These are phyloP conservation scores for Rhamnella rubrinervis DNA, from an alignment of 331 rosid genomes.

Conservation along the genomic window DNA sequence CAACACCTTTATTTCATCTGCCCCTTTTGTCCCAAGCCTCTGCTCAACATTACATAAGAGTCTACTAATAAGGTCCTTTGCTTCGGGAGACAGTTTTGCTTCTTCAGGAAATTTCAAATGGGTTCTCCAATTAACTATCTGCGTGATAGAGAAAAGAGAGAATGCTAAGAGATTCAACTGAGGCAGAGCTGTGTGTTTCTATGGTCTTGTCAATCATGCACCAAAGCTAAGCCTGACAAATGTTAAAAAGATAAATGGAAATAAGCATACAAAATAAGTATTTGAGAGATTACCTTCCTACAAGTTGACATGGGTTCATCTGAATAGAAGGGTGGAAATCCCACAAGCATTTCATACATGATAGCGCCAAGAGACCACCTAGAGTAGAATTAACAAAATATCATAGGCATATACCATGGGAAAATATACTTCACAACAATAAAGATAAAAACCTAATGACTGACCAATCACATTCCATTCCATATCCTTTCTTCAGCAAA, in stretches of 20 bases:
- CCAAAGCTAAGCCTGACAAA: conserved; percentile 2
- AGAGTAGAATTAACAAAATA: conserved; percentile 28
- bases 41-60: conserved; percentile 92
- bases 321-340: conserved; percentile 94
- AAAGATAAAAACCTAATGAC: conserved; percentile 30
- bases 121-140: conserved; percentile 98
- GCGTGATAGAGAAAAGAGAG: conserved; percentile 36
- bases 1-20: conserved; percentile 98
- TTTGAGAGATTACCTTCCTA: conserved; percentile 69
- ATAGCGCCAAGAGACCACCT: conserved; percentile 99
- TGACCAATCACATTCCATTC: conserved; percentile 97
- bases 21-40: conserved; percentile 95
- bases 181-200: too few relatives aligned
- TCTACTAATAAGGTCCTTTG: conserved; percentile 85
- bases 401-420: conserved; percentile 22
- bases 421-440: conserved; percentile 8
- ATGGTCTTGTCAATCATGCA: neutral
- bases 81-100: conserved; percentile 85
- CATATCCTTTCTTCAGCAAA: conserved; percentile 97
- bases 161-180: neutral
- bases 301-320: conserved; percentile 98
- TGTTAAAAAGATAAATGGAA: neutral
- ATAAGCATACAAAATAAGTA: conserved; percentile 2
- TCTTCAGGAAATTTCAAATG: conserved; percentile 98
- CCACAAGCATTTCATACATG: conserved; percentile 99